Base-by-base conservation (phyloP, 2,329 filamentous ascomycete species). In the Drechmeria coniospora region DNA sequence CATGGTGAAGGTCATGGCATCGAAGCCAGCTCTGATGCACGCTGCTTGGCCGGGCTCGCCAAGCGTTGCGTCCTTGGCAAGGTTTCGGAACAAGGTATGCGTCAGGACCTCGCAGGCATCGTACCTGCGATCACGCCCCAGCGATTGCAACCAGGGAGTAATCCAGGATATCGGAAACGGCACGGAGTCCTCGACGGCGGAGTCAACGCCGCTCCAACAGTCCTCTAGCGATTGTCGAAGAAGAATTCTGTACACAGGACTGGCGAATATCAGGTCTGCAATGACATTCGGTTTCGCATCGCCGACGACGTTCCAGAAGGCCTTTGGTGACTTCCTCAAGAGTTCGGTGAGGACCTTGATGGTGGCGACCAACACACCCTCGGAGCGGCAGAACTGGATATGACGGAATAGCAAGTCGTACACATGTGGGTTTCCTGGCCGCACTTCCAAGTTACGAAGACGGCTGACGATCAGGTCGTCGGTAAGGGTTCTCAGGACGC, bases 221-320 rank as follows among this genome's bases (percentile, higher is more conserved):
- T 52, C 41, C 14, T 66, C 59, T 23, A 74, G 56, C 10, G 75
- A 74, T 36, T 74, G 69, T 7, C 58, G 51, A 9, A 86, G 61
- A 6, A 80, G 48, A n/a, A 54, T 54, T 19, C 64, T 63, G 40
- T 80, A 72, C 4, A 68, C 63, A 6, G 75, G 74, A 35, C 79
- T 84, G 32, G 68, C 70, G 41, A 90, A 81, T 23, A 93, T 69
- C 36, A 84, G 69, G 46, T 94, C 84, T n/a, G 83, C 72, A 26
- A 95, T 72, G 19, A 77, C 73, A 23, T 75, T 74, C 3, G 83
- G 78, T 1, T 80, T 78, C 27, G 87, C 81, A 17, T 82, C 71
- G 27, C 79, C 76, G 55, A 92, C 77, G 2, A 83, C 77, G 41
- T 83, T 78, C 87, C 87, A 94, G 41, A 94, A 90, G 24, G 80